Conservation (phyloP, 2,329 filamentous ascomycete genomes). For the Cordyceps cicadae region DNA sequence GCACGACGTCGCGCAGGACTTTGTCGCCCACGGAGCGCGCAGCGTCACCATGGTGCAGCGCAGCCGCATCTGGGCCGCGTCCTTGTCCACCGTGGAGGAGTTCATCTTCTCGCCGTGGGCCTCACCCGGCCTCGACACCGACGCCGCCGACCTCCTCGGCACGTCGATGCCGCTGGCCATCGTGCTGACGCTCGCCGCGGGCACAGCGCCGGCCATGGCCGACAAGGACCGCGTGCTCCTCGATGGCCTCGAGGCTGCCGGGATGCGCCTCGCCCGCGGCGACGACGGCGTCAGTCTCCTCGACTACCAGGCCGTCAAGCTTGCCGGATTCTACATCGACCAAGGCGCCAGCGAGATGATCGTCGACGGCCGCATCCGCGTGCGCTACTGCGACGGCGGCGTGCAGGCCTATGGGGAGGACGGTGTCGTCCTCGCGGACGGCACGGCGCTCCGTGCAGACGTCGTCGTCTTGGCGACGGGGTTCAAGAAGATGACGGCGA, state of each 20-base stretch:
- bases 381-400: constrained; percentile 23
- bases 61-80: constrained; percentile 40
- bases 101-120: constrained; percentile 32
- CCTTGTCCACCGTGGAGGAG: constrained; percentile 30
- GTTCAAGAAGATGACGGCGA: constrained; percentile 30
- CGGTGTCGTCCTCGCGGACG: constrained; percentile 23
- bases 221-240: constrained; percentile 34
- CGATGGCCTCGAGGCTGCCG: constrained; percentile 38
- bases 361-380: constrained; percentile 32
- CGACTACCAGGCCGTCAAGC: constrained; percentile 29
- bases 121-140: constrained; percentile 32
- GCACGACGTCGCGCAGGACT: constrained; percentile 44
- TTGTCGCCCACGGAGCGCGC: constrained; percentile 35
- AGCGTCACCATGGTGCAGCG: constrained; percentile 47
- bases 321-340: constrained; percentile 36
- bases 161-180: constrained; percentile 39
- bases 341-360: constrained; percentile 32
- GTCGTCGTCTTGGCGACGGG: constrained; percentile 36
- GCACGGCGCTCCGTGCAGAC: constrained; percentile 29
- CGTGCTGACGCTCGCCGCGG: constrained; percentile 35
- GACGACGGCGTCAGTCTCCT: constrained; percentile 28
- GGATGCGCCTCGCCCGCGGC: constrained; percentile 32
- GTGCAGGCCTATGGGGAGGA: constrained; percentile 24
- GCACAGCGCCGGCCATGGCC: constrained; percentile 31
- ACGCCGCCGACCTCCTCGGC: constrained; percentile 40